Percentiles rank a stretch among this genome's conserved stretches.
Evolutionary conservation across 2,329 filamentous ascomycete genomes (phyloP).

Genomic region (Metarhizium robertsii): DNA sequence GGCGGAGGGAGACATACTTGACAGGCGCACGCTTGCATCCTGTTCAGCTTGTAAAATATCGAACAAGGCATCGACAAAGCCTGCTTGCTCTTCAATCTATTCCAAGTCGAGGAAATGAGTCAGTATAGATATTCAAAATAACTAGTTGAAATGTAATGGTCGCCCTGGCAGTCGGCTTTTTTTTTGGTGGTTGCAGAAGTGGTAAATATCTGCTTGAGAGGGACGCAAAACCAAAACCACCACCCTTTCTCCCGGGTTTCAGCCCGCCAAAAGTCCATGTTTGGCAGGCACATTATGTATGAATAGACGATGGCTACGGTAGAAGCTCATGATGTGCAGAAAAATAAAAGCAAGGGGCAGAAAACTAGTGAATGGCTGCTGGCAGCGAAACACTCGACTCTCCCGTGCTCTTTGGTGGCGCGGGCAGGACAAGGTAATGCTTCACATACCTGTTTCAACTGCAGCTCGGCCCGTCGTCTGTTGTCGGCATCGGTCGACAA

Average conservation of each 20-base stretch:
- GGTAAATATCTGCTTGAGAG: too few relatives aligned
- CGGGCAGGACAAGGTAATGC: neutral
- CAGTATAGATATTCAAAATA: neutral
- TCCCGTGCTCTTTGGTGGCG: neutral
- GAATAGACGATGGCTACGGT: neutral
- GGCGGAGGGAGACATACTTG: slow-evolving; percentile 53
- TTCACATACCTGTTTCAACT: slow-evolving; percentile 64
- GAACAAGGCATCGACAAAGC: slow-evolving; percentile 83
- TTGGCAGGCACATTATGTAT: neutral
- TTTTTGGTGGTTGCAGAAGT: too few relatives aligned
- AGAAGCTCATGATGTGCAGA: neutral
- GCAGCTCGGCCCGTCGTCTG: slow-evolving; percentile 67
- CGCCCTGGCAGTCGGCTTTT: neutral
- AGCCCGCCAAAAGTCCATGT: neutral
- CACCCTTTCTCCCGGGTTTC: too few relatives aligned
- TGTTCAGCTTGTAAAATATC: slow-evolving; percentile 87
- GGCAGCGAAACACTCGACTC: neutral
- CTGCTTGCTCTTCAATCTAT: slow-evolving; percentile 81
- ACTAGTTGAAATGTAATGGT: neutral
- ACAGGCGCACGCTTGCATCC: slow-evolving; percentile 74
- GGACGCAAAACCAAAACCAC: too few relatives aligned
- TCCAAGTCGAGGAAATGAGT: slow-evolving; percentile 3
- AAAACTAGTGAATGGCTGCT: neutral
- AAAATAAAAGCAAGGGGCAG: neutral
- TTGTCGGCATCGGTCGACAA: slow-evolving; percentile 66